A percentile compares a stretch with the other conserved stretches of the same genome.
Evolutionary conservation across 192 early-diverging fungal species (phyloP).

Genomic region (Entomortierella lignicola): DNA sequence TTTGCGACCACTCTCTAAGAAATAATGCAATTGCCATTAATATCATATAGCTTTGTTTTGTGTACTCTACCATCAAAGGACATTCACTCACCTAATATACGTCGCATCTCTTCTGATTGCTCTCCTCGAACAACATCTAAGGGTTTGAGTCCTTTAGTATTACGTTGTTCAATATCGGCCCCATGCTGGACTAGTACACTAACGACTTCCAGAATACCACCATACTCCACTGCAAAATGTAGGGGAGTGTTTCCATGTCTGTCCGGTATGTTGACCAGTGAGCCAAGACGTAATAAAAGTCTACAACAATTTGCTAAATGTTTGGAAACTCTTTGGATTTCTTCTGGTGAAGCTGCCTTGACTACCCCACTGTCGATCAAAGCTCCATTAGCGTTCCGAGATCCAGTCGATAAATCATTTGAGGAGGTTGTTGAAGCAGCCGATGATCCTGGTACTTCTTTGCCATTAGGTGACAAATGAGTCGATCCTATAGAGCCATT

Average conservation of each 20-base stretch:
- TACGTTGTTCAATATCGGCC: slow-evolving; percentile 57
- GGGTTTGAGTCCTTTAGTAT: slow-evolving; percentile 58
- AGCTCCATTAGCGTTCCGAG: slow-evolving; percentile 24
- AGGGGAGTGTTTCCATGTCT: slow-evolving; percentile 61
- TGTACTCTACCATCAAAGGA: neutral
- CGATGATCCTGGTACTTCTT: slow-evolving; percentile 25
- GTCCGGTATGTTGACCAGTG: slow-evolving; percentile 59
- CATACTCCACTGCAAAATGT: slow-evolving; percentile 66
- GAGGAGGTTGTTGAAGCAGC: slow-evolving; percentile 43
- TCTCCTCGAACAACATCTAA: slow-evolving; percentile 59
- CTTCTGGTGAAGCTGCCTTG: slow-evolving; percentile 35
- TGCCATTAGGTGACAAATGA: slow-evolving; percentile 38
- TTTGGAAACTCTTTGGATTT: slow-evolving; percentile 37
- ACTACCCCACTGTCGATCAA: slow-evolving; percentile 18
- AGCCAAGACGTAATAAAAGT: slow-evolving; percentile 60
- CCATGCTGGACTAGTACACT: slow-evolving; percentile 59
- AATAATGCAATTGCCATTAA: too few relatives aligned
- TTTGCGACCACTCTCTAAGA: slow-evolving; percentile 30
- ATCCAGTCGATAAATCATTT: slow-evolving; percentile 27
- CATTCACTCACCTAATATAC: slow-evolving; percentile 32
- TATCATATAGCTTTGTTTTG: too few relatives aligned
- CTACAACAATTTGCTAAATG: slow-evolving; percentile 60
- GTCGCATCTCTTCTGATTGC: slow-evolving; percentile 54
- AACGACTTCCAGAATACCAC: slow-evolving; percentile 60
- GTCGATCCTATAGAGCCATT: slow-evolving; percentile 34